Percentiles rank a stretch among this genome's conserved stretches.
Evolutionary conservation across 2,329 filamentous ascomycete species (phyloP).

Genomic region (Tolypocladium guangdongense): DNA sequence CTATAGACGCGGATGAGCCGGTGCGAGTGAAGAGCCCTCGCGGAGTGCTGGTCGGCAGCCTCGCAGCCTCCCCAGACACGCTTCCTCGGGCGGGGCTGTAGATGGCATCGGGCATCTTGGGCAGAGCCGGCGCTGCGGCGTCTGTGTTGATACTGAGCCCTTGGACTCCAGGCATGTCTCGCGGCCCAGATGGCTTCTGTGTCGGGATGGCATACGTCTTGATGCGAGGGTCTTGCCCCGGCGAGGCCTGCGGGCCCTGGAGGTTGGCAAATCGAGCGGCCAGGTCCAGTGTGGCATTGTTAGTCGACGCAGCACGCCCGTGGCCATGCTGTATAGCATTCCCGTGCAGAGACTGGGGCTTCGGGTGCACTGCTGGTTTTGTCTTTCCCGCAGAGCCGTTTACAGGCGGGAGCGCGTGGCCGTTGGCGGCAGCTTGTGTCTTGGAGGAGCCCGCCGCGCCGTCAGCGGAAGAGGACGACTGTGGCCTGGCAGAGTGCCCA

Average conservation of each 20-base stretch:
- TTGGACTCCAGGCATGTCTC: constrained; percentile 37
- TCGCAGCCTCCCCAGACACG: constrained; percentile 51
- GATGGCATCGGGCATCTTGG: constrained; percentile 62
- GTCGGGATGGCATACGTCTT: constrained; percentile 35
- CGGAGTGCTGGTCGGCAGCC: constrained; percentile 53
- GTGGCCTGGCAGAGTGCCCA: neutral
- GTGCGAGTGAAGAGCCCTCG: constrained; percentile 52
- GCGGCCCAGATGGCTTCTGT: constrained; percentile 31
- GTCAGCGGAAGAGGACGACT: neutral
- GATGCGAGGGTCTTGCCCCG: constrained; percentile 41
- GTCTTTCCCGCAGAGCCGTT: constrained; percentile 17
- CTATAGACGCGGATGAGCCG: constrained; percentile 36
- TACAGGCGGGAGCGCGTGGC: constrained; percentile 4
- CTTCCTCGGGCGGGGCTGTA: constrained; percentile 70
- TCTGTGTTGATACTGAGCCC: constrained; percentile 37
- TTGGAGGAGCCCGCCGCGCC: neutral
- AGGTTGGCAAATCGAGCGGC: constrained; percentile 46
- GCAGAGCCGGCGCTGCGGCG: constrained; percentile 45
- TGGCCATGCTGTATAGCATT: constrained; percentile 32
- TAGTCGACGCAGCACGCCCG: constrained; percentile 14
- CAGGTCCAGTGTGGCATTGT: constrained; percentile 35
- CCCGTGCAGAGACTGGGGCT: constrained; percentile 56
- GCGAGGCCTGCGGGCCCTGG: constrained; percentile 29
- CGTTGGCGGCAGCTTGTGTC: constrained; percentile 1
- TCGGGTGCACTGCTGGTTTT: constrained; percentile 48